Evolutionary conservation across 257 asterid species (phyloP).

Genomic region (Rauvolfia tetraphylla): DNA sequence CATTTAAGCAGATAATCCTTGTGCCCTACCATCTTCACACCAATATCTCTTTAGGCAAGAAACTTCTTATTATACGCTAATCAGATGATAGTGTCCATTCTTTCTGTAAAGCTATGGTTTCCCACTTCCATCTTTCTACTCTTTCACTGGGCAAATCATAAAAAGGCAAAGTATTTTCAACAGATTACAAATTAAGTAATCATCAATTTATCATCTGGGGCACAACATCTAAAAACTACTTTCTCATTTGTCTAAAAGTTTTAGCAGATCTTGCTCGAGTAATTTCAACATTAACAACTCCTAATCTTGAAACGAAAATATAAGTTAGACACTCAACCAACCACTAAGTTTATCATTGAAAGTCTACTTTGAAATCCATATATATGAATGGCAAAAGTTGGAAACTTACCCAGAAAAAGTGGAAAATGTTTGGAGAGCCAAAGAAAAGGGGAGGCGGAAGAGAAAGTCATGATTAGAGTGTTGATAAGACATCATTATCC

Average conservation of each 20-base stretch:
- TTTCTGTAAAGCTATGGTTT: conserved; percentile 35
- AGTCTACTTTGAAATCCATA: too few relatives aligned
- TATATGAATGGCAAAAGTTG: not conserved
- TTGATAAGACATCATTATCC: conserved; percentile 31
- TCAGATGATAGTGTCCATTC: conserved; percentile 26
- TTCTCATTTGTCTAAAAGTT: not conserved
- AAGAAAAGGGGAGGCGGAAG: not conserved
- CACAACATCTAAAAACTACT: not conserved
- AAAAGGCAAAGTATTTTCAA: not conserved
- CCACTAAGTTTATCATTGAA: too few relatives aligned
- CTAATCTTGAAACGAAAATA: too few relatives aligned
- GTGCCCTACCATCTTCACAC: conserved; percentile 55
- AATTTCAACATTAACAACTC: not conserved
- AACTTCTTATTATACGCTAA: conserved; percentile 43
- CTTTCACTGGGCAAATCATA: conserved; percentile 2
- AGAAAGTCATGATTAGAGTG: conserved; percentile 8
- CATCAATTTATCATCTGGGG: not conserved
- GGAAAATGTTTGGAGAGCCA: not conserved
- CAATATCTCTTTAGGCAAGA: conserved; percentile 38
- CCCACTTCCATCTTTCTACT: conserved; percentile 18
- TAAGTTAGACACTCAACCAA: too few relatives aligned
- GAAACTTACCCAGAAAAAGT: not conserved
- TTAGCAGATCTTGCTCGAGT: not conserved
- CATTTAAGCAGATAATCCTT: conserved; percentile 39
- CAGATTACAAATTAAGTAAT: not conserved